These are phyloP conservation scores for Stemphylium vesicarium DNA, from an alignment of 2,329 filamentous ascomycete genomes.

Conservation along the genomic window DNA sequence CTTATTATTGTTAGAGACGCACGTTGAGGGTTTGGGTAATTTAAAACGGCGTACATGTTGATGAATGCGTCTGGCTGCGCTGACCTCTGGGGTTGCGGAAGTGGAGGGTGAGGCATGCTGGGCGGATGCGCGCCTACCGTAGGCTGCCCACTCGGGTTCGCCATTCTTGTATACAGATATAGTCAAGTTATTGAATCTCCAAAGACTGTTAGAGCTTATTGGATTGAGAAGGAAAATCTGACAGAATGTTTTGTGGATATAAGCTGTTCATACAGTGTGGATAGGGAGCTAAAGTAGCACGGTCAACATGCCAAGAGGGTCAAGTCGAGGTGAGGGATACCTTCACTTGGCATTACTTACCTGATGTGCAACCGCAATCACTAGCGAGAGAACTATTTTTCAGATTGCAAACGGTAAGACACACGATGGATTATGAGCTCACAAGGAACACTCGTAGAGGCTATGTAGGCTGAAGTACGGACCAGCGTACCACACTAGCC, in stretches of 20 bases:
- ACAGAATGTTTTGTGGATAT: background rate
- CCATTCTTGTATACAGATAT: too few relatives aligned
- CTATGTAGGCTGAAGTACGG: background rate
- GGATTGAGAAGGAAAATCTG: too few relatives aligned
- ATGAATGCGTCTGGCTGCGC: conserved; percentile 7
- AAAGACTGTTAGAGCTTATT: too few relatives aligned
- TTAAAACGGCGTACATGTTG: conserved; percentile 4
- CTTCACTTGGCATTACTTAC: background rate
- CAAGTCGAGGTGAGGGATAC: background rate
- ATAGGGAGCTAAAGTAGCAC: background rate
- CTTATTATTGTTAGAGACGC: background rate
- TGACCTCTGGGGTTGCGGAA: background rate
- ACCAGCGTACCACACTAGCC: too few relatives aligned
- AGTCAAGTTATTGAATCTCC: too few relatives aligned
- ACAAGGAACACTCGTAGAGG: background rate
- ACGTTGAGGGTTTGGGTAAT: fast-evolving
- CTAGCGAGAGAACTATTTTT: too few relatives aligned
- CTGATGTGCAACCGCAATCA: too few relatives aligned
- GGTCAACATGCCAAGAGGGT: background rate
- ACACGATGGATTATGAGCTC: background rate
- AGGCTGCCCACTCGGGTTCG: background rate
- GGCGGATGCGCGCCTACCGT: background rate
- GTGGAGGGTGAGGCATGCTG: background rate
- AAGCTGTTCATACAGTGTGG: background rate
- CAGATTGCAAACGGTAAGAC: background rate